These are phyloP conservation scores for Boletellus sp. DNA, from an alignment of 768 basidiomycete species.

Conservation along the genomic window DNA sequence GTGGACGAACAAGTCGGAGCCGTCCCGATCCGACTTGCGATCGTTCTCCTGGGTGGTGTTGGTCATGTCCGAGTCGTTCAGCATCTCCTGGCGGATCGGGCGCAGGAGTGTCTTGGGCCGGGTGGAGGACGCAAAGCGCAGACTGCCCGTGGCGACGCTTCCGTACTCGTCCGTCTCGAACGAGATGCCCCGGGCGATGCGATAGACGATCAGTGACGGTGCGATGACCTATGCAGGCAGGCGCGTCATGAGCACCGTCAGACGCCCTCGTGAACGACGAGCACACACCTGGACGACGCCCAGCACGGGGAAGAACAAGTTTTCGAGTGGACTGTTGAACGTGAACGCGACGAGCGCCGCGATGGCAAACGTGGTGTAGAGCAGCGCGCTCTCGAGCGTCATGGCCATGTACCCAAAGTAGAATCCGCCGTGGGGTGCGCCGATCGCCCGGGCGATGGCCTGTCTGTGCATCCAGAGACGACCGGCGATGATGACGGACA, in stretches of 20 bases:
- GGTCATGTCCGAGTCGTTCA: constrained; percentile 10
- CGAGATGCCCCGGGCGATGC: constrained; percentile 19
- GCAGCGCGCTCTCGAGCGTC: constrained; percentile 23
- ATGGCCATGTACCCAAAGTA: constrained; percentile 24
- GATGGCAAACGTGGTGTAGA: constrained; percentile 15
- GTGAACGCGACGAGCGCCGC: constrained; percentile 12
- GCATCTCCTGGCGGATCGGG: not conserved
- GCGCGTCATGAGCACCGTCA: not conserved
- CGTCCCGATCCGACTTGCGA: constrained; percentile 3
- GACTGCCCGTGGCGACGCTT: not conserved
- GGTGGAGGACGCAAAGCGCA: constrained; percentile 9
- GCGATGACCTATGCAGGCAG: constrained; percentile 6
- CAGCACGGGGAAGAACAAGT: constrained; percentile 22
- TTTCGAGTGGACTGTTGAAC: constrained; percentile 21
- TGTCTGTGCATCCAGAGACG: constrained; percentile 20
- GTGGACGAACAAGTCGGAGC: constrained; percentile 12
- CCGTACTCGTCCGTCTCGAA: constrained; percentile 15
- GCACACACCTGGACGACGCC: constrained; percentile 17
- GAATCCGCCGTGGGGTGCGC: constrained; percentile 12
- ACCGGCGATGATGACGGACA: constrained; percentile 11
- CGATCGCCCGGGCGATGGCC: constrained; percentile 7
- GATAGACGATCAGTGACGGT: constrained; percentile 19
- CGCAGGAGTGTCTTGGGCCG: not conserved
- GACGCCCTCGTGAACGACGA: not conserved
- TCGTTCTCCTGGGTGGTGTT: not conserved